Conservation (phyloP, 176 grass and related monocot genomes). For the Tillandsia fasciculata region DNA sequence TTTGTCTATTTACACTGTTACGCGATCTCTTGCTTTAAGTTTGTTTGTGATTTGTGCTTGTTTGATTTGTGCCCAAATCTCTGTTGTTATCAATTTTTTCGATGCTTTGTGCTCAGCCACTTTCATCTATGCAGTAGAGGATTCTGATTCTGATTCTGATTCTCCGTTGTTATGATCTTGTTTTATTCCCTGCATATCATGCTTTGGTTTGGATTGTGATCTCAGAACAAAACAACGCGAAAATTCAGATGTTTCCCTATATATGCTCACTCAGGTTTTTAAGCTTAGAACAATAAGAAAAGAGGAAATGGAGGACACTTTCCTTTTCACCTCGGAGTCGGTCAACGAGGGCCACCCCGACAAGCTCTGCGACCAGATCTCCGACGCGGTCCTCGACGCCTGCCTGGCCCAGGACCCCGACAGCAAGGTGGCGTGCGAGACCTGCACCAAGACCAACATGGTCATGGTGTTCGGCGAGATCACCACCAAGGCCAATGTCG, state of each 20-base stretch:
- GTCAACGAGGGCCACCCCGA: conserved; percentile 67
- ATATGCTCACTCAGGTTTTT: not conserved
- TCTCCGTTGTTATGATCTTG: not conserved
- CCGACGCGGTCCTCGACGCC: conserved; percentile 44
- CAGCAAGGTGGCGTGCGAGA: conserved; percentile 80
- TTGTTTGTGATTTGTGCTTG: too few relatives aligned
- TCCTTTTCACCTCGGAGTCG: conserved; percentile 72
- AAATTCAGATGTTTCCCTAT: not conserved
- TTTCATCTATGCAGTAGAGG: not conserved
- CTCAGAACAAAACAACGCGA: too few relatives aligned
- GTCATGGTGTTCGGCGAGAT: conserved; percentile 93
- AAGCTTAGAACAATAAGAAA: not conserved
- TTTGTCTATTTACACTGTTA: too few relatives aligned
- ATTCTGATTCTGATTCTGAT: not conserved
- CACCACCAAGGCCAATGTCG: conserved; percentile 70
- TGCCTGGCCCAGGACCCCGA: conserved; percentile 54
- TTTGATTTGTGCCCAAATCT: too few relatives aligned
- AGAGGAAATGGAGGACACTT: conserved; percentile 36
- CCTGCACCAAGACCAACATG: conserved; percentile 96
- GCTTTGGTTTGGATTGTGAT: not conserved
- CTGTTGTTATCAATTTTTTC: too few relatives aligned
- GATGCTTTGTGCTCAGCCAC: not conserved
- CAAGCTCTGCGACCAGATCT: conserved; percentile 77
- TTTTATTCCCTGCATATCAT: not conserved
- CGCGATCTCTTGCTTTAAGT: too few relatives aligned